A percentile compares a stretch with the other conserved stretches of the same genome.
These are phyloP conservation scores for Hydnum rufescens DNA, from an alignment of 768 basidiomycete genomes.

Conservation along the genomic window DNA sequence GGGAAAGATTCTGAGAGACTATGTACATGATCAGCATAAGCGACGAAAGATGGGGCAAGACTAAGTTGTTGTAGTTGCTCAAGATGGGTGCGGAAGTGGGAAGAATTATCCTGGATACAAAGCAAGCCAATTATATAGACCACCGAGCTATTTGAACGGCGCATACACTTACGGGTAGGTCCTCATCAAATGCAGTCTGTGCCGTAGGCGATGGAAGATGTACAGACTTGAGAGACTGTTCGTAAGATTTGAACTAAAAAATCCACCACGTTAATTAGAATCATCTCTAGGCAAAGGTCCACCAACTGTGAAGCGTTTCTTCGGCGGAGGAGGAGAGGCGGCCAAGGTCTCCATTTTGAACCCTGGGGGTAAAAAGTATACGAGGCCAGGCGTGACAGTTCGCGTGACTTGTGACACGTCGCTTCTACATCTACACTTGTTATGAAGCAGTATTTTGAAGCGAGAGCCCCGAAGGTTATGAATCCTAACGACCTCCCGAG, in stretches of 20 bases:
- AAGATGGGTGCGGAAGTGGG: slow-evolving; percentile 57
- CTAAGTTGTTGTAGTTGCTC: slow-evolving; percentile 65
- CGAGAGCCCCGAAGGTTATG: too few relatives aligned
- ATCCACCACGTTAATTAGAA: neutral
- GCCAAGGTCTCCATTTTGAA: too few relatives aligned
- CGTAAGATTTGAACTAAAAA: slow-evolving; percentile 32
- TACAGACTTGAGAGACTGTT: slow-evolving; percentile 42
- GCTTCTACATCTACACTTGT: too few relatives aligned
- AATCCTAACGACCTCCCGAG: too few relatives aligned
- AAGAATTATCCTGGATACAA: slow-evolving; percentile 41
- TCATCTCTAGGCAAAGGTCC: neutral
- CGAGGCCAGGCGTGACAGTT: too few relatives aligned
- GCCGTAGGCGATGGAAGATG: slow-evolving; percentile 49
- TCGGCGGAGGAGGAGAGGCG: neutral
- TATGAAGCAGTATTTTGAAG: too few relatives aligned
- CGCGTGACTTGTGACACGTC: too few relatives aligned
- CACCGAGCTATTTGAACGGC: neutral
- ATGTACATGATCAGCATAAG: slow-evolving; percentile 42
- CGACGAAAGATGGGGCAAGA: slow-evolving; percentile 52
- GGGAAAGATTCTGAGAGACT: slow-evolving; percentile 56
- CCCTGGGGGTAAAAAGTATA: too few relatives aligned
- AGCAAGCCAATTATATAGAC: neutral
- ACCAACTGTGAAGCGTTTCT: neutral
- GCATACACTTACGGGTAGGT: slow-evolving; percentile 27
- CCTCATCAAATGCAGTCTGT: slow-evolving; percentile 32